Conservation (phyloP, 805 yeast species). For the Ogataea haglerorum region DNA sequence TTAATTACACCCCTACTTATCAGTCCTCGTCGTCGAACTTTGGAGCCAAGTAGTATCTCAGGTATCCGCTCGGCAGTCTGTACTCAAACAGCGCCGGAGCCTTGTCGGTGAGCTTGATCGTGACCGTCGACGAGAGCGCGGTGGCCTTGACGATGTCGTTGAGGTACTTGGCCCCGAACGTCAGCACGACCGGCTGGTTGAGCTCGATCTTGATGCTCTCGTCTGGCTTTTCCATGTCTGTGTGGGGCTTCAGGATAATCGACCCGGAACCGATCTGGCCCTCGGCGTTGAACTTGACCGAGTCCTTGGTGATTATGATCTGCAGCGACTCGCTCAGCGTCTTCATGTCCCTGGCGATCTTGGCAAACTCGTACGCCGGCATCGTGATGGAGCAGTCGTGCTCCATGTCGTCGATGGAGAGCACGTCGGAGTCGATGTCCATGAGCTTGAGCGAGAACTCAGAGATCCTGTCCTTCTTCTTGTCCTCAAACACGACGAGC, state of each 20-base stretch:
- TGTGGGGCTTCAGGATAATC: conserved; percentile 78
- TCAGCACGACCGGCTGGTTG: conserved; percentile 81
- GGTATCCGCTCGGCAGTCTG: conserved; percentile 84
- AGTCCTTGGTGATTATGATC: conserved; percentile 84
- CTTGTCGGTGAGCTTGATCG: conserved; percentile 82
- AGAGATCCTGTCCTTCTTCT: conserved; percentile 83
- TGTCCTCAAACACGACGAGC: conserved; percentile 83
- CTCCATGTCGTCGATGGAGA: conserved; percentile 91
- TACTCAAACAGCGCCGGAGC: conserved; percentile 94
- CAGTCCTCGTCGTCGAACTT: conserved; percentile 91
- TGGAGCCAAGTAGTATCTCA: conserved; percentile 96
- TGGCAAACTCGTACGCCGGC: conserved; percentile 87
- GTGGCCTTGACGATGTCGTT: conserved; percentile 91
- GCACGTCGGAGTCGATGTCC: conserved; percentile 95
- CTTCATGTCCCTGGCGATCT: conserved; percentile 82
- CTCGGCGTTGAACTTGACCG: conserved; percentile 82
- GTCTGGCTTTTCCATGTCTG: conserved; percentile 78
- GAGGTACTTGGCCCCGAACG: conserved; percentile 89
- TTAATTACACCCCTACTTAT: conserved; percentile 5
- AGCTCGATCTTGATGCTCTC: conserved; percentile 71
- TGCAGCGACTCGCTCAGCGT: conserved; percentile 84
- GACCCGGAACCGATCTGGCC: conserved; percentile 92
- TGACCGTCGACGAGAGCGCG: conserved; percentile 68
- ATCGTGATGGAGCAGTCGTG: conserved; percentile 81
- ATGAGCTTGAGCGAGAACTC: conserved; percentile 89